These are phyloP conservation scores for Penicillium steckii DNA, from an alignment of 495 filamentous ascomycete genomes.

Conservation along the genomic window DNA sequence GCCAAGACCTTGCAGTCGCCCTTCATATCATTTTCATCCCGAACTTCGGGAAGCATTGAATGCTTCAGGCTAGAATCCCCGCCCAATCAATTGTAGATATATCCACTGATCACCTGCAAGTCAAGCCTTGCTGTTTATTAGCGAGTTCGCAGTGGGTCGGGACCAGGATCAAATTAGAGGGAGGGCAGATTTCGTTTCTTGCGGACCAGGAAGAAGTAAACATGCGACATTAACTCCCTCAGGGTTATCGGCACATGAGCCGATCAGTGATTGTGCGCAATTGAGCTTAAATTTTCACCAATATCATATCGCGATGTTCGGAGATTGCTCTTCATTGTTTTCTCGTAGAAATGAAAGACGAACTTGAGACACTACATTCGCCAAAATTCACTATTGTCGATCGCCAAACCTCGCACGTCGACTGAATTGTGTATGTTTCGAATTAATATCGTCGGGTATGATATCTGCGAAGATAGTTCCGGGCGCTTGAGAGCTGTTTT, in stretches of 20 bases:
- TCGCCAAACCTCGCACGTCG: neutral
- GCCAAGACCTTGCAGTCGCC: conserved; percentile 15
- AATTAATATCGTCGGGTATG: neutral
- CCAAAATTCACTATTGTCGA: neutral
- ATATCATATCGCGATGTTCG: neutral
- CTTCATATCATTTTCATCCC: conserved; percentile 15
- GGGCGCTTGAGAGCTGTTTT: neutral
- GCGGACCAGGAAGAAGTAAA: neutral
- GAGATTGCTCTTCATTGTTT: neutral
- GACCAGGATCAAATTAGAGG: neutral
- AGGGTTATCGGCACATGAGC: neutral
- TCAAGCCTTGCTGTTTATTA: neutral
- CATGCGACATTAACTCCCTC: conserved; percentile 2
- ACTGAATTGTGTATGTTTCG: neutral
- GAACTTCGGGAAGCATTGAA: too few species aligned
- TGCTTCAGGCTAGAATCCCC: conserved; percentile 13
- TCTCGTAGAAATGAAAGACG: neutral
- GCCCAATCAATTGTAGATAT: conserved; percentile 20
- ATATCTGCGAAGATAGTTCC: neutral
- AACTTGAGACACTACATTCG: neutral
- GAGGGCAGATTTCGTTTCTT: neutral
- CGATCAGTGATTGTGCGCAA: neutral
- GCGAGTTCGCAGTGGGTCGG: conserved; percentile 2
- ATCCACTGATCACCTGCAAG: conserved; percentile 17
- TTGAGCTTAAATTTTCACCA: neutral